A percentile compares a stretch with the other conserved stretches of the same genome.
Conservation (phyloP, 1,139 yeast species). For the Torulaspora globosa region DNA sequence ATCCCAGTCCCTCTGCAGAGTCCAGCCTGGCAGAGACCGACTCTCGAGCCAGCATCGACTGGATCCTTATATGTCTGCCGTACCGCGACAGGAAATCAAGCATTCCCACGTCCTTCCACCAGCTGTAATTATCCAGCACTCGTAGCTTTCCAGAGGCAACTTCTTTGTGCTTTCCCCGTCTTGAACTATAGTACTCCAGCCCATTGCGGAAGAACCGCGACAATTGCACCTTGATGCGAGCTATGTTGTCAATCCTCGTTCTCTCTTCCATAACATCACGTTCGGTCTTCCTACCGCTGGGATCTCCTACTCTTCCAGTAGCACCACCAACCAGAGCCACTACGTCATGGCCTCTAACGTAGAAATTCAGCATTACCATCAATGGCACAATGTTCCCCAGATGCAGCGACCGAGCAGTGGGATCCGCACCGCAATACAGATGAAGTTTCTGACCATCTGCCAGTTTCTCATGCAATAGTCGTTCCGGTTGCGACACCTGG, state of each 20-base stretch:
- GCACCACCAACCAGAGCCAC: constrained; percentile 95
- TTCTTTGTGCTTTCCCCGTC: constrained; percentile 44
- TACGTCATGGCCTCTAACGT: constrained; percentile 76
- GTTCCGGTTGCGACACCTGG: constrained; percentile 35
- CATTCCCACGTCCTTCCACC: constrained; percentile 83
- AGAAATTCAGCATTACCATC: constrained; percentile 78
- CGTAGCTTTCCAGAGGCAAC: constrained; percentile 40
- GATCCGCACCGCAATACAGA: constrained; percentile 93
- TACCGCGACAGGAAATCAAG: constrained; percentile 70
- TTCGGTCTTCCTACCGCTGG: constrained; percentile 84
- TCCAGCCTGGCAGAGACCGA: constrained; percentile 72
- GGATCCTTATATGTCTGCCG: constrained; percentile 77
- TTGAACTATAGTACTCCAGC: constrained; percentile 51
- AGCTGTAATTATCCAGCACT: constrained; percentile 61
- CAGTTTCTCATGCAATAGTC: constrained; percentile 21
- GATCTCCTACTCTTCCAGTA: constrained; percentile 95
- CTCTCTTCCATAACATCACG: constrained; percentile 53
- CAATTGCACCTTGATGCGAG: constrained; percentile 59
- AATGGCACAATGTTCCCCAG: constrained; percentile 86
- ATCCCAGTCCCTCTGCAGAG: constrained; percentile 76
- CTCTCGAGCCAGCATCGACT: constrained; percentile 86
- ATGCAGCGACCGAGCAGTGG: constrained; percentile 86
- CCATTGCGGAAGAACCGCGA: constrained; percentile 58
- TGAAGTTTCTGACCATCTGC: constrained; percentile 43
- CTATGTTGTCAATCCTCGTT: constrained; percentile 56